These are phyloP conservation scores for Eutrema japonicum DNA, from an alignment of 345 rosid species.

Conservation along the genomic window DNA sequence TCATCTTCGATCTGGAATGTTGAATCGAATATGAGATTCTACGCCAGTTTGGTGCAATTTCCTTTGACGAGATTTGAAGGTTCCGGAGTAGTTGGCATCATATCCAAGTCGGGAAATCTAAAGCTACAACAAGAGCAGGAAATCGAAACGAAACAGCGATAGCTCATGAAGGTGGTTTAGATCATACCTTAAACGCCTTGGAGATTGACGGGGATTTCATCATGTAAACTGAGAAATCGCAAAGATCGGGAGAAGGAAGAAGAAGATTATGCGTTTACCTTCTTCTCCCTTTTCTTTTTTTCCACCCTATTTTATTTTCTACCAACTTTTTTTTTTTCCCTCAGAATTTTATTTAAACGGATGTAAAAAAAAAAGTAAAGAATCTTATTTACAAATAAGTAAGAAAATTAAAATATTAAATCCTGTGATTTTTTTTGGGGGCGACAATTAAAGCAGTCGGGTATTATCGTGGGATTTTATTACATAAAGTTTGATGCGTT, in stretches of 20 bases:
- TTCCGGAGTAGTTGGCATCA: background rate
- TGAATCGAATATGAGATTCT: background rate
- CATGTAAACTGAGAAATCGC: constrained; percentile 4
- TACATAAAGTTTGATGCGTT: too few relatives aligned
- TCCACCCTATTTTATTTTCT: too few relatives aligned
- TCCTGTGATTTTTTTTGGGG: background rate
- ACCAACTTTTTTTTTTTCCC: background rate
- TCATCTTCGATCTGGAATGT: constrained; percentile 8
- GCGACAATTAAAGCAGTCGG: too few relatives aligned
- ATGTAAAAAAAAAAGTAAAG: background rate
- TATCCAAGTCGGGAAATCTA: background rate
- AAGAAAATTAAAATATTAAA: background rate
- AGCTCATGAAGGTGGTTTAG: constrained; percentile 2
- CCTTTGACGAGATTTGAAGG: background rate
- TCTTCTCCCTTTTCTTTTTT: too few relatives aligned
- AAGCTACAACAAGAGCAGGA: constrained; percentile 7
- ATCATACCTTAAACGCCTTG: constrained; percentile 27
- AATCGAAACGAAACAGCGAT: background rate
- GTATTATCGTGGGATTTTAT: too few relatives aligned
- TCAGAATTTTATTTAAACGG: background rate
- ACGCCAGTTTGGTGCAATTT: background rate
- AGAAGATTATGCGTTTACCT: background rate
- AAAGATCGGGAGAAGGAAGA: constrained; percentile 9
- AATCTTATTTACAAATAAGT: background rate
- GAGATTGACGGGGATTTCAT: constrained; percentile 14